Evolutionary conservation across 2,329 filamentous ascomycete species (phyloP), one percentile per base, ranked within the genome.

Genomic region (Verticillium nubilum): DNA sequence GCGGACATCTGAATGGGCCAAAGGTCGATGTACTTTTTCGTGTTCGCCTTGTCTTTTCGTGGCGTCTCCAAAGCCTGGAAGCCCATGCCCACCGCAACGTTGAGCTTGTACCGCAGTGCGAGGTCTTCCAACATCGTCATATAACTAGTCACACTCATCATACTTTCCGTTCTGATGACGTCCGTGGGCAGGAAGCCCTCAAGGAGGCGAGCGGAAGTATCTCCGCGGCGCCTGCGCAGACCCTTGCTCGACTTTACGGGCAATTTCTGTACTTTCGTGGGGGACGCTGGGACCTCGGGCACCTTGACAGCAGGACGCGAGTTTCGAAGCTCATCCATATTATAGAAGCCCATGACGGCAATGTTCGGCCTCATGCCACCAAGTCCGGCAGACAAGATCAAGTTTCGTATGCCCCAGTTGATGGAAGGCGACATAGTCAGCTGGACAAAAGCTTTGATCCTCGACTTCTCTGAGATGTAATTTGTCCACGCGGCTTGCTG

Each of bases 1-100:
- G 91, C 91, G 5, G 91, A 94, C 91, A 96, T 96, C 65, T 96
- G 92, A 58, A 96, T 95, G 0, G 92, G 92, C 92, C 92, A 96
- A 4, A 96, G 76, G 68, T 96, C 92, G 62, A 96, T 91, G 67
- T 88, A 94, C 67, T 86, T 90, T 69, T 94, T 94, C 4, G 77
- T 78, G 58, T 87, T 85, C 19, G 71, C 68, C 4, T 80, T 81
- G 42, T 85, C 78, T 1, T 79, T 72, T 23, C 83, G 79, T 0
- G 92, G 92, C 0, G 91, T 83, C 67, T 95, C 89, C 1, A 96
- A 77, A 1, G 84, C 75, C 57, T 91, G 86, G 64, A 96, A 96
- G 0, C 91, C 91, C 68, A 90, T 91, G 0, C 89, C 92, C 42
- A 96, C 82, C 1, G 91, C 92, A 27, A 96, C 90, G 67, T 96